Evolutionary conservation across 2,329 filamentous ascomycete species (phyloP).

Genomic region (Calcarisporium arbuscula): DNA sequence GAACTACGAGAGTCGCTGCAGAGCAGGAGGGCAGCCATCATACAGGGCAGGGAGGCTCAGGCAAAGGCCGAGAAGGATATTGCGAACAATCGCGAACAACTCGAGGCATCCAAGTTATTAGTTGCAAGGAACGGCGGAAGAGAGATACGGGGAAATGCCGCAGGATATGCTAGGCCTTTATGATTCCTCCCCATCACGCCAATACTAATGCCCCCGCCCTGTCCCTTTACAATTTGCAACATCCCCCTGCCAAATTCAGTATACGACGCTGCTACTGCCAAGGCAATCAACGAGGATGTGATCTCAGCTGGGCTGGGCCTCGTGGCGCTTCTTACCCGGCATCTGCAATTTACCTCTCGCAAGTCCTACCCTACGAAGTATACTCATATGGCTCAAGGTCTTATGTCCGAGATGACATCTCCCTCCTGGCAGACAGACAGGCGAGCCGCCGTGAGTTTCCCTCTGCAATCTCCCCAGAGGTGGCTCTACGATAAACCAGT

Average conservation of each 20-base stretch:
- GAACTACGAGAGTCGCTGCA: slow-evolving; percentile 62
- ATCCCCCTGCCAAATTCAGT: slow-evolving; percentile 74
- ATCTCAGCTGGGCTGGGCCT: slow-evolving; percentile 78
- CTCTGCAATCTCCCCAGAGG: slow-evolving; percentile 60
- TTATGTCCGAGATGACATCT: slow-evolving; percentile 70
- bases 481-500: slow-evolving; percentile 63
- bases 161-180: too few species aligned
- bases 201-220: slow-evolving; percentile 44
- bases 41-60: slow-evolving; percentile 54
- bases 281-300: slow-evolving; percentile 55
- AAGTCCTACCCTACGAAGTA: slow-evolving; percentile 76
- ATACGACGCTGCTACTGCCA: slow-evolving; percentile 49
- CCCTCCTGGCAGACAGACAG: slow-evolving; percentile 41
- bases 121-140: too few species aligned
- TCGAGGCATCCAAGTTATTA: slow-evolving; percentile 50
- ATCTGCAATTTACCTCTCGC: slow-evolving; percentile 77
- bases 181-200: slow-evolving; percentile 83
- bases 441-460: slow-evolving; percentile 65
- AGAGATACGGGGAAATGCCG: too few species aligned
- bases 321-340: slow-evolving; percentile 66
- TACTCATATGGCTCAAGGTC: slow-evolving; percentile 66
- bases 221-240: slow-evolving; percentile 79
- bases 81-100: slow-evolving; percentile 50
- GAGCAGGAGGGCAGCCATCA: slow-evolving; percentile 62
- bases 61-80: slow-evolving; percentile 54